Evolutionary conservation across 805 yeast genomes (phyloP).

Genomic region (Alloascoidea africana): DNA sequence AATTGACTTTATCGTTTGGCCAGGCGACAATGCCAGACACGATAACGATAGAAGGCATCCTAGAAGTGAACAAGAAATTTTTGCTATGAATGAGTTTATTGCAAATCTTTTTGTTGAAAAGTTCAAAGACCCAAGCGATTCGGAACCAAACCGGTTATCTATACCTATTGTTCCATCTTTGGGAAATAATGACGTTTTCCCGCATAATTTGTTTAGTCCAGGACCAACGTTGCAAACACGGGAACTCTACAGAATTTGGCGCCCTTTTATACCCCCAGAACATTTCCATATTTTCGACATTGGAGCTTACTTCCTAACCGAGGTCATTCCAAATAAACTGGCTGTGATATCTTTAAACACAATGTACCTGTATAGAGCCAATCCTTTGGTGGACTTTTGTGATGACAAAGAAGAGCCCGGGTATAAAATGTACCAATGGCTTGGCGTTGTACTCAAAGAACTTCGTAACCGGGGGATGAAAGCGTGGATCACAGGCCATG

Average conservation of each 20-base stretch:
- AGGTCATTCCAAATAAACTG: slow-evolving; percentile 64
- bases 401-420: slow-evolving; percentile 66
- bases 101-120: slow-evolving; percentile 28
- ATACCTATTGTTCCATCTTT: slow-evolving; percentile 48
- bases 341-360: slow-evolving; percentile 75
- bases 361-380: slow-evolving; percentile 55
- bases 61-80: slow-evolving; percentile 56
- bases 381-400: slow-evolving; percentile 76
- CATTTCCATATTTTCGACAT: slow-evolving; percentile 62
- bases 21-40: slow-evolving; percentile 80
- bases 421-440: slow-evolving; percentile 60
- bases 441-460: slow-evolving; percentile 60
- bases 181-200: slow-evolving; percentile 83
- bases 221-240: slow-evolving; percentile 86
- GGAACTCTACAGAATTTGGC: slow-evolving; percentile 63
- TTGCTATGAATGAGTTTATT: slow-evolving; percentile 49
- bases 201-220: slow-evolving; percentile 71
- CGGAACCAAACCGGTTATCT: slow-evolving; percentile 9
- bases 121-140: slow-evolving; percentile 5
- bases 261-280: slow-evolving; percentile 55
- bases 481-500: slow-evolving; percentile 83
- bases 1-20: slow-evolving; percentile 80
- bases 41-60: slow-evolving; percentile 67
- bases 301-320: slow-evolving; percentile 62
- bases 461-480: slow-evolving; percentile 60